Conservation (phyloP, 2,329 filamentous ascomycete species). For the Grosmannia serpens region DNA sequence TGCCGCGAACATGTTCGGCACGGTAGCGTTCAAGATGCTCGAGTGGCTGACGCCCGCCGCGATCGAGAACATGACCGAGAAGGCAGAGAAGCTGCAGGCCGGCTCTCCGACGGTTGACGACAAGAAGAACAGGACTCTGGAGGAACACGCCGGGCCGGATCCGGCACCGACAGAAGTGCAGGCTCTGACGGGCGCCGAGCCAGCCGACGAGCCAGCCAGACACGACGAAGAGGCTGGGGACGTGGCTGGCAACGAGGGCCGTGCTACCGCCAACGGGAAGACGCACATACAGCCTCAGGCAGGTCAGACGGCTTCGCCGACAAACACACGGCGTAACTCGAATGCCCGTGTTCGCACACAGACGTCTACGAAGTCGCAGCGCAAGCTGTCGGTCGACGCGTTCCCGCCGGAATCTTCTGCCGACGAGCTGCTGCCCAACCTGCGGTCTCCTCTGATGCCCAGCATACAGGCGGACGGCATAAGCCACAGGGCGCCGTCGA, state of each 20-base stretch:
- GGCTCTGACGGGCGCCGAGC: not conserved
- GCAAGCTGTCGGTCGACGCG: slow-evolving; percentile 22
- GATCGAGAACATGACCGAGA: slow-evolving; percentile 36
- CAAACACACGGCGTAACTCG: slow-evolving; percentile 18
- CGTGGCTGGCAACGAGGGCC: not conserved
- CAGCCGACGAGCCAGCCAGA: not conserved
- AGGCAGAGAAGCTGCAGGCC: slow-evolving; percentile 21
- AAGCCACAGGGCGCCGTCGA: slow-evolving; percentile 6
- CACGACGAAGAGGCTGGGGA: not conserved
- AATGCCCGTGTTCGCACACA: slow-evolving; percentile 22
- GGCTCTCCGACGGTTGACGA: slow-evolving; percentile 8
- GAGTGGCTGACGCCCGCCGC: slow-evolving; percentile 56
- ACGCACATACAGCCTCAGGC: not conserved
- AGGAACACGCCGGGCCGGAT: not conserved
- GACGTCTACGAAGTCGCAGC: slow-evolving; percentile 18
- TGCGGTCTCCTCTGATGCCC: slow-evolving; percentile 20
- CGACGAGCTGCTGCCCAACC: slow-evolving; percentile 19
- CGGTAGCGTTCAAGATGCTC: slow-evolving; percentile 56
- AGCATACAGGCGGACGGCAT: slow-evolving; percentile 13
- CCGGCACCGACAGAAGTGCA: not conserved
- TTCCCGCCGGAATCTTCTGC: slow-evolving; percentile 15
- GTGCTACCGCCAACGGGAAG: not conserved
- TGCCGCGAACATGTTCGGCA: slow-evolving; percentile 52
- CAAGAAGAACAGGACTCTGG: not conserved
- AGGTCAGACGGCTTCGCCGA: not conserved